Base-by-base conservation (phyloP, 2,329 filamentous ascomycete species). In the Pyrenochaeta sp. region DNA sequence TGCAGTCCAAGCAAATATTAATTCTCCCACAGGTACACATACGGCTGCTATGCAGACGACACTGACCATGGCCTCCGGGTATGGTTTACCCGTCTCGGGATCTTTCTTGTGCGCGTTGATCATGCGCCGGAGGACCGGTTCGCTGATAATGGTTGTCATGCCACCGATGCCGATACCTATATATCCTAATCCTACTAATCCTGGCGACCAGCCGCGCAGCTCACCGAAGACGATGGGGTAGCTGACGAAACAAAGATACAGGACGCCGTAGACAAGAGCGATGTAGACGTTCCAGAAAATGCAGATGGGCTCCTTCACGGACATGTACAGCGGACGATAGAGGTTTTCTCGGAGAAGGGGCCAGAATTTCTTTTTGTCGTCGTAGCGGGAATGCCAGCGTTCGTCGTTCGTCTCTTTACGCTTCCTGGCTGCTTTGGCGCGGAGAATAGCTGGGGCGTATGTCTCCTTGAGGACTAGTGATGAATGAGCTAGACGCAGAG, bases 161-260 rank as follows among this genome's bases (percentile, higher is more conserved):
- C 71, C 86, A 24, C 87, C 87, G n/a, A 85, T 78, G 0, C 86
- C 86, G 48, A 89, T 88, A 10, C 92, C 93, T 5, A 89, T 69
- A 76, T 96, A 97, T 1, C 92, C 86, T 2, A 97, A 85, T 0
- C 93, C 93, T 0, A 89, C 87, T 36, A 90, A 50, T 1, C 91
- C 89, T 0, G 90, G 82, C 2, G 83, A 83, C 93, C 93, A 97
- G 59, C 91, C 91, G 19, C 93, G 90, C 56, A 87, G 78, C 40
- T 90, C 82, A 10, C 84, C 82, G 77, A 95, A 97, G 56, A 96
- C 90, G 58, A 96, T 90, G 0, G 93, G 93, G 74, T 96, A 96
- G 12, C 91, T 92, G 15, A 96, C 90, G 79, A 97, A 97, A 78
- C 92, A 96, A 32, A 97, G 87, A 71, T 95, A 95, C 1, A 97